These are phyloP conservation scores for Penicillium sclerotigenum DNA, from an alignment of 2,329 filamentous ascomycete species.

Conservation along the genomic window DNA sequence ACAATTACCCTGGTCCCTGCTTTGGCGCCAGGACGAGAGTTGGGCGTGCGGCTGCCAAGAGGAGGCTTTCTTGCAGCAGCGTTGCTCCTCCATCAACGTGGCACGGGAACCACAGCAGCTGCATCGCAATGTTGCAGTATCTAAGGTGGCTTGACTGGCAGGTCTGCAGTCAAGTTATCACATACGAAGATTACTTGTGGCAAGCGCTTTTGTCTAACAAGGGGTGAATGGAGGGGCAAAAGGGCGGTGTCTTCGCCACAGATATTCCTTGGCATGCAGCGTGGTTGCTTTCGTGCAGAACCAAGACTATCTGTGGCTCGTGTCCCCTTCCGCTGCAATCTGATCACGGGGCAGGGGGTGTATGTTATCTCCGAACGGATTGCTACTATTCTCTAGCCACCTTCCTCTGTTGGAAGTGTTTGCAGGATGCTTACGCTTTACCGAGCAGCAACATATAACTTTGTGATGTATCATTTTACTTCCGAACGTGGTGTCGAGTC, in stretches of 20 bases:
- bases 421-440: neutral
- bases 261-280: conserved; percentile 18
- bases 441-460: neutral
- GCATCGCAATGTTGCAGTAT: conserved; percentile 8
- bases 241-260: conserved; percentile 22
- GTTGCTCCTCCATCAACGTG: conserved; percentile 15
- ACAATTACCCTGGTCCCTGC: conserved; percentile 4
- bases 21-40: conserved; percentile 5
- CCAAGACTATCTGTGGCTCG: conserved; percentile 18
- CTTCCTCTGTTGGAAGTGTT: neutral
- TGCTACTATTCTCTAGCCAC: neutral
- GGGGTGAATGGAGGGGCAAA: conserved; percentile 16
- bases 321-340: conserved; percentile 4
- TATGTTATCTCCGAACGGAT: neutral
- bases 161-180: neutral
- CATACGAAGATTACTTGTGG: conserved; percentile 1
- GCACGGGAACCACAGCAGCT: conserved; percentile 15
- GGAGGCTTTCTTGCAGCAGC: conserved; percentile 4
- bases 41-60: conserved; percentile 16
- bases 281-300: conserved; percentile 18
- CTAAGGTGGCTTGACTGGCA: conserved; percentile 10
- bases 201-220: neutral
- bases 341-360: conserved; percentile 3
- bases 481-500: neutral
- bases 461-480: conserved; percentile 5